Conservation (phyloP, 768 basidiomycete species). For the Boletus rufocinnamomeus region DNA sequence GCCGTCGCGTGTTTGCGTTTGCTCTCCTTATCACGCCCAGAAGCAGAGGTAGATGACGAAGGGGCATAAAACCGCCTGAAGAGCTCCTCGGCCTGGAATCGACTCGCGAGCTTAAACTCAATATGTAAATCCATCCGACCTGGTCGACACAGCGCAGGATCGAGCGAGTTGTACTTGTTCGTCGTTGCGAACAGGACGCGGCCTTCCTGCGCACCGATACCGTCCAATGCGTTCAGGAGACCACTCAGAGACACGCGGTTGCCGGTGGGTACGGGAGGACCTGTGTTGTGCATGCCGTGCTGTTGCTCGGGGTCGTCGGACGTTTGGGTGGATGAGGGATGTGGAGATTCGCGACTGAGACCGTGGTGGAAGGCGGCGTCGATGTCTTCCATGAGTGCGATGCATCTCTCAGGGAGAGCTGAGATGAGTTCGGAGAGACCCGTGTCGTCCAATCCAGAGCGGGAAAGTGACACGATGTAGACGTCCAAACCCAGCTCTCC, state of each 20-base stretch:
- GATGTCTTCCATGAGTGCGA: conserved; percentile 83
- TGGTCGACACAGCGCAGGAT: conserved; percentile 73
- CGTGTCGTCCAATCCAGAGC: conserved; percentile 62
- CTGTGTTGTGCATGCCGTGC: conserved; percentile 14
- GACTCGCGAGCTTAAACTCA: conserved; percentile 74
- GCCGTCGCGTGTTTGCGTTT: neutral
- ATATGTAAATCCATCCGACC: conserved; percentile 82
- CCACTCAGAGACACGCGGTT: conserved; percentile 66
- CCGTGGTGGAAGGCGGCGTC: conserved; percentile 69
- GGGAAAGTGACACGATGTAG: conserved; percentile 70
- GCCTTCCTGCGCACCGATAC: conserved; percentile 80
- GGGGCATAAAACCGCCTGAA: conserved; percentile 71
- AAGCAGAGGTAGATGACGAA: neutral
- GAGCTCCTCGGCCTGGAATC: conserved; percentile 63
- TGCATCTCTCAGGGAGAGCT: conserved; percentile 66
- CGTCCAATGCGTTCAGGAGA: conserved; percentile 77
- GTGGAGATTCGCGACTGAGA: conserved; percentile 36
- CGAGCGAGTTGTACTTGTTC: conserved; percentile 69
- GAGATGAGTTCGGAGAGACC: conserved; percentile 58
- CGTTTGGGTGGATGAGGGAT: neutral
- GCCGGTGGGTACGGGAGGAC: conserved; percentile 14
- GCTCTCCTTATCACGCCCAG: neutral
- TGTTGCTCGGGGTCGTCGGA: conserved; percentile 7
- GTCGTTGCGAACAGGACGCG: conserved; percentile 79
- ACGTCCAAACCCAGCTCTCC: conserved; percentile 77